Base-by-base conservation (phyloP, 2,329 filamentous ascomycete species). In the Beauveria varroae region DNA sequence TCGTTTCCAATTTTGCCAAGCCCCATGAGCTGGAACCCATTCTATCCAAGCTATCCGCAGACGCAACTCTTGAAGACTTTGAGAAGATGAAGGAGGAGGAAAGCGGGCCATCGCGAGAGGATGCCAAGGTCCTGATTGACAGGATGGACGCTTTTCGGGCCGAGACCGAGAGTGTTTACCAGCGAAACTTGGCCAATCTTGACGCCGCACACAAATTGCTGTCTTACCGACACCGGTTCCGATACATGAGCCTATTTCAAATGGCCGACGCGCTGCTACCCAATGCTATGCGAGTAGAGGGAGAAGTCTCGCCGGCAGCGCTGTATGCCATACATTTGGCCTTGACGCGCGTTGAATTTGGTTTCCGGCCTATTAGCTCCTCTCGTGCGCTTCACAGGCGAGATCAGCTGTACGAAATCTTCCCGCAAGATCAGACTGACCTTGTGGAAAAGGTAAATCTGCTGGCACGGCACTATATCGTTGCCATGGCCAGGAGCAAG, bases 291-390 rank as follows among this genome's bases (percentile, higher is more conserved):
- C 76, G 74, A 62, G 63, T 65, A 1, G 69, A 71, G 24, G 72
- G 70, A 1, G 73, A 71, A 10, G 80, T 80, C 58, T 73, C 79
- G 0, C 65, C 79, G 1, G 68, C 78, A 30, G 79, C 81, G 9
- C 73, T 91, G 5, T 89, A 91, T 67, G 89, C 90, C 4, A 84
- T 92, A 7, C 87, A 91, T 65, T 83, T 83, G 61, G 81, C 86
- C 9, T 70, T 93, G 8, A 71, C 80, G 26, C 77, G 80, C 46
- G 81, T 86, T 63, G 84, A 86, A 9, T 78, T 85, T 58, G 83
- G 68, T 24, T 90, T 92, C 68, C 78, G 79, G 2, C 76, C 80
- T 2, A 64, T 82, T 70, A 71, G 79, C 72, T 67, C 81, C 64
- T 70, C 80, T 73, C 72, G 80, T 72, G 73, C 69, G 70, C 78